Percentiles rank a stretch among this genome's conserved stretches.
Conservation (phyloP, 352 stramenopile species). For the Elongisporangium undulatum region DNA sequence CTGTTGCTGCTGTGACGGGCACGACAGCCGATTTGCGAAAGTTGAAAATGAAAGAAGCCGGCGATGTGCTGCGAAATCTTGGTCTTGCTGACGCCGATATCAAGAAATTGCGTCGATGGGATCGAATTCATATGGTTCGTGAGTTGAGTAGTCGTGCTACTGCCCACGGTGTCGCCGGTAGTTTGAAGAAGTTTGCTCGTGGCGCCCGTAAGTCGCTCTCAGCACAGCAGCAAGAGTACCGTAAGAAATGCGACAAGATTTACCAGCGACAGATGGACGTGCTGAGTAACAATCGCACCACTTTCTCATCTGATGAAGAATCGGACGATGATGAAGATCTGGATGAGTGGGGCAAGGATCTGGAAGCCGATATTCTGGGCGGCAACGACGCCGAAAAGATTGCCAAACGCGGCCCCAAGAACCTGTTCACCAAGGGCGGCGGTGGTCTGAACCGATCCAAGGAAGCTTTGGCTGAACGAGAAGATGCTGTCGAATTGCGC, state of each 20-base stretch:
- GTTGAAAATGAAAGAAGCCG: slow-evolving; percentile 84
- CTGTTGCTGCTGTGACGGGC: slow-evolving; percentile 70
- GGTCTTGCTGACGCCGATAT: slow-evolving; percentile 77
- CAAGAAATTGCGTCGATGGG: slow-evolving; percentile 77
- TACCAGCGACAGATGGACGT: slow-evolving; percentile 85
- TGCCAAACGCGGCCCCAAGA: slow-evolving; percentile 62
- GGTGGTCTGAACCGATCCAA: slow-evolving; percentile 75
- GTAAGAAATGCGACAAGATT: slow-evolving; percentile 80
- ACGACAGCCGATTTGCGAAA: slow-evolving; percentile 83
- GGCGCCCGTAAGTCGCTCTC: slow-evolving; percentile 75
- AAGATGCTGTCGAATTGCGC: slow-evolving; percentile 75
- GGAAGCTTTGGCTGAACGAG: slow-evolving; percentile 62
- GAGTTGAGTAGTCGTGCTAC: slow-evolving; percentile 73
- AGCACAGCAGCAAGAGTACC: slow-evolving; percentile 82
- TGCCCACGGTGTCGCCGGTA: slow-evolving; percentile 61
- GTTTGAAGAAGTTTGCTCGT: slow-evolving; percentile 78
- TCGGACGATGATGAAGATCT: slow-evolving; percentile 65
- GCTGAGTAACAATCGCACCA: slow-evolving; percentile 44
- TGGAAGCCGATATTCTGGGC: slow-evolving; percentile 71
- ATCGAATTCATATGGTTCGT: slow-evolving; percentile 80
- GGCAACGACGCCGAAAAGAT: slow-evolving; percentile 48
- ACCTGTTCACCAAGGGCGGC: slow-evolving; percentile 71
- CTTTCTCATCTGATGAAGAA: slow-evolving; percentile 77
- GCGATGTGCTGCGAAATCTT: slow-evolving; percentile 74
- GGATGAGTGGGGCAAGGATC: slow-evolving; percentile 69